Base-by-base conservation (phyloP, 2,329 filamentous ascomycete species). In the Aspergillus sp. region DNA sequence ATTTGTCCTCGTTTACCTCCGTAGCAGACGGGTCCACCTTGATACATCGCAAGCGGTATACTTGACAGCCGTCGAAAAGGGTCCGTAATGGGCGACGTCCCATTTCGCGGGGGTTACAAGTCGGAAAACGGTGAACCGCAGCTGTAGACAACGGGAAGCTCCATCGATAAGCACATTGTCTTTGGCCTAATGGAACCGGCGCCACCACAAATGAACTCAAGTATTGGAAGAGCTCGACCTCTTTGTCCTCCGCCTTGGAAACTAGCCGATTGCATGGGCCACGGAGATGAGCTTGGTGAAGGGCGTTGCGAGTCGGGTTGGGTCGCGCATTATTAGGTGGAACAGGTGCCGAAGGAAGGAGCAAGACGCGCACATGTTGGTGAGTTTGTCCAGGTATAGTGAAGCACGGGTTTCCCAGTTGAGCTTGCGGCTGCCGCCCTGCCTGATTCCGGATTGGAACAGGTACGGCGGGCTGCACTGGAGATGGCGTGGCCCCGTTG, bases 11-110 rank as follows among this genome's bases (percentile, higher is more conserved):
- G 3, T 67, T 58, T 1, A 76, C 56, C 45, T 66, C 68, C 9
- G 59, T 60, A 14, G 61, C 52, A 0, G 68, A 52, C 4, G 61
- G 54, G 4, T 65, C 56, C 53, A 76, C 68, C 52, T 76, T 74
- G 61, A 87, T 82, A 64, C 88, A 88, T 9, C 89, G 86, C 19
- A 96, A 63, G 14, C 91, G 87, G 64, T 87, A 86, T 32, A 84
- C 80, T 4, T 81, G 70, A 46, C 81, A 84, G 4, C 82, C 81
- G 53, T 83, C 74, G 16, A 68, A 72, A 62, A 73, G 76, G 21
- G 45, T 57, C 50, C 68, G 71, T 40, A 50, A 61, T 19, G 54
- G 45, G 5, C 67, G 65, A 40, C 67, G 57, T 2, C 73, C 55
- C 11, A 49, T 45, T 6, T 44, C 52, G 4, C 23, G 36, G 6